Evolutionary conservation across 2,329 filamentous ascomycete species (phyloP), one percentile per base, ranked within the genome.

Genomic region (Cytospora piceicola): DNA sequence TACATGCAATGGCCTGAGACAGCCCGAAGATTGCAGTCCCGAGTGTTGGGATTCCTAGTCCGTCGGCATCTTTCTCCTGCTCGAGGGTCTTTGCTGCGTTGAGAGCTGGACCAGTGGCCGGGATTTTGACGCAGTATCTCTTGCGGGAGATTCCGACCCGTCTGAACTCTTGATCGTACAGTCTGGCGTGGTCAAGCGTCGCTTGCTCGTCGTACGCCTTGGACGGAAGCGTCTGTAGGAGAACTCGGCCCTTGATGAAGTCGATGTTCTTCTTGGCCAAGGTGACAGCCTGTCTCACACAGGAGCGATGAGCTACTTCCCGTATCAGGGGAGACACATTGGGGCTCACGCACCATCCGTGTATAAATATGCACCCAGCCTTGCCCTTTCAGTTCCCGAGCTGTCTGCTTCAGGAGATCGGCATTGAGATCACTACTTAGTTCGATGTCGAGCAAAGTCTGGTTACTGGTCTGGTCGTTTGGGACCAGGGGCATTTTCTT

Each of bases 121-220:
- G 81, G 29, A 84, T 83, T 71, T 84, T 84, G 76, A 84, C 83
- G 69, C 79, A 81, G 70, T 79, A 83, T 15, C 79, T 75, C 63
- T 82, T 80, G 24, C 79, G 76, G 4, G 76, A 68, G 55, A 84
- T 80, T 2, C 81, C 80, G 3, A 75, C 78, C 4, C 73, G 76
- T 6, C 76, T 76, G 62, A 84, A 82, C 69, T 84, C 81, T 6
- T 71, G 67, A 53, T 79, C 81, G 69, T 83, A 84, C 0, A 80
- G 72, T 1, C 77, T 78, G 1, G 79, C 81, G 67, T 84, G 81
- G 32, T 77, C 77, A 24, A 84, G 70, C 1, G 81, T 82, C 27
- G 75, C 75, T 55, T 80, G 73, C 4, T 72, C 77, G 65, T 82
- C 75, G 68, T 83, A 83, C 4, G 80, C 81, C 30, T 81, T 75